Evolutionary conservation across 2,329 filamentous ascomycete genomes (phyloP), one percentile per base, ranked within the genome.

Genomic region (Ophiognomonia clavigignenti-juglandacearum): DNA sequence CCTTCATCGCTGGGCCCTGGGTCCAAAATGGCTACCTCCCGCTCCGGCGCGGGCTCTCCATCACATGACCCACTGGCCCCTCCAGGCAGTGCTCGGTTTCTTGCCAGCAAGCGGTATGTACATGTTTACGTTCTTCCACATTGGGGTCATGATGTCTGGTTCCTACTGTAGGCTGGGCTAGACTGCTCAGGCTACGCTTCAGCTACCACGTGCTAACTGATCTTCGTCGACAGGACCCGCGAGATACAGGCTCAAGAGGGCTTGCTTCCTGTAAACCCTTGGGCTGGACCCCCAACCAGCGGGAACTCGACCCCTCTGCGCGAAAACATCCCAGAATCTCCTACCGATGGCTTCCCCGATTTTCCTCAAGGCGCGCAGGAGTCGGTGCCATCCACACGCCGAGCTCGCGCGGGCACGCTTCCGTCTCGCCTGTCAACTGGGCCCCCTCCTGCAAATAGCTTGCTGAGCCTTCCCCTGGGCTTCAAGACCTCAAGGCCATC

Each of bases 201-300:
- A 34, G 14, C 3, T 34, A 4, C 31, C 4, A n/a, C n/a, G 16
- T 16, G 44, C 45, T 24, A 14, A 18, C n/a, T 19, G 32, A 43
- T 26, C 36, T 19, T 48, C 43, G 26, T 53, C n/a, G 5, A 8
- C n/a, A 96, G 92, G 63, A 91, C 93, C 56, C 82, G 93, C 65
- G 93, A 98, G 68, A 96, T 97, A 53, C 92, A 97, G 72, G 91
- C 91, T 45, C 91, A 96, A 71, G 92, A 97, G 77, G 91, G 91
- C 43, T 96, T 41, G 72, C 74, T 63, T 84, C 77, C 75, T 66
- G 68, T 85, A 43, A 82, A 84, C 61, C 85, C 86, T 36, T 97
- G 93, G 93, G 90, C 90, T 75, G 92, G 93, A 10, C 92, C 93
- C 56, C 92, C 93, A 40, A 96, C 92, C 47, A 96, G 92, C 65